Evolutionary conservation across 1,284 basidiomycete genomes (phyloP).

Genomic region (Dichomitus squalens): DNA sequence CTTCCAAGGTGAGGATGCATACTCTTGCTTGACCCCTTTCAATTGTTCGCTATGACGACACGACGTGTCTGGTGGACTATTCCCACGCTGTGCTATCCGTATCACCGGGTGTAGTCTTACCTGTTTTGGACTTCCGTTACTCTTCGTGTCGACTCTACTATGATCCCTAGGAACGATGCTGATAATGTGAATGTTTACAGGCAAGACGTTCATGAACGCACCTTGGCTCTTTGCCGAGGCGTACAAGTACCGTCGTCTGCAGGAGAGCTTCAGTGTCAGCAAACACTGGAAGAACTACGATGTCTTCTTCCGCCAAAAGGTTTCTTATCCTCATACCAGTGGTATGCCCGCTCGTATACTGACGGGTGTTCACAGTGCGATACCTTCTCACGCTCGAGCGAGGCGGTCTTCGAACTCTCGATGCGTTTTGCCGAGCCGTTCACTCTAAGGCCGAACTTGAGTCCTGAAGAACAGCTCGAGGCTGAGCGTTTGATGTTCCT

Average conservation of each 20-base stretch:
- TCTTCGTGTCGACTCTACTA: not conserved
- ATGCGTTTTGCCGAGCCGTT: slow-evolving; percentile 91
- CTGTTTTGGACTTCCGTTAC: not conserved
- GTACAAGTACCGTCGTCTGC: slow-evolving; percentile 96
- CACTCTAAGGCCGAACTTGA: slow-evolving; percentile 58
- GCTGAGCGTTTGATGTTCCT: slow-evolving; percentile 91
- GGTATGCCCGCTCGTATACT: not conserved
- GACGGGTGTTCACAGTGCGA: slow-evolving; percentile 65
- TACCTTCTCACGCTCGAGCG: slow-evolving; percentile 91
- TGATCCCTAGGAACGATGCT: not conserved
- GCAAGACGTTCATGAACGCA: slow-evolving; percentile 96
- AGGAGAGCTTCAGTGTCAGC: slow-evolving; percentile 94
- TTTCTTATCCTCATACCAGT: slow-evolving; percentile 27
- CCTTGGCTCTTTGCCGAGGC: slow-evolving; percentile 97
- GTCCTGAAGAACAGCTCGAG: slow-evolving; percentile 65
- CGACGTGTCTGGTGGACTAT: not conserved
- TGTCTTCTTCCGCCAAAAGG: slow-evolving; percentile 91
- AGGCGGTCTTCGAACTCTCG: slow-evolving; percentile 95
- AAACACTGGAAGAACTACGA: slow-evolving; percentile 92
- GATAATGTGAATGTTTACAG: slow-evolving; percentile 36
- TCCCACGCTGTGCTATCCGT: slow-evolving; percentile 1
- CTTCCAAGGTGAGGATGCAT: slow-evolving; percentile 70
- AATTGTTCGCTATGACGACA: not conserved
- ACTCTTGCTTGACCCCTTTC: not conserved
- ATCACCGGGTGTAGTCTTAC: not conserved